These are phyloP conservation scores for Excoecaria cochinchinensis DNA, from an alignment of 345 rosid species.

Conservation along the genomic window DNA sequence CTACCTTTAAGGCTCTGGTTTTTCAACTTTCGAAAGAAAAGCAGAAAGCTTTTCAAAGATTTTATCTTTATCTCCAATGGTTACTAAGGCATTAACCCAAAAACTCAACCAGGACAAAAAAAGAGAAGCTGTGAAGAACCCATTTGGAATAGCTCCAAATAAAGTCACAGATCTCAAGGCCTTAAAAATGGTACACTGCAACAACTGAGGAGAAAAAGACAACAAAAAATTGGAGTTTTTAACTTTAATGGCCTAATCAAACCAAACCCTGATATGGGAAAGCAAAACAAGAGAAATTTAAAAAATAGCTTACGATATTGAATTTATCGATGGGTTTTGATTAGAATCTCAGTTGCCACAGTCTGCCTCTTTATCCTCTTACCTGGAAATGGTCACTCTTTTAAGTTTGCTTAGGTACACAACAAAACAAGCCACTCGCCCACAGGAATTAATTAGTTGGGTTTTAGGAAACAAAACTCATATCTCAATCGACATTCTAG, in stretches of 20 bases:
- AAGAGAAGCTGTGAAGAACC: slow-evolving; percentile 18
- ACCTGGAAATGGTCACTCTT: slow-evolving; percentile 4
- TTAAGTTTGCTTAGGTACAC: not conserved
- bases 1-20: slow-evolving; percentile 39
- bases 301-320: not conserved
- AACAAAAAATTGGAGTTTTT: slow-evolving; percentile 13
- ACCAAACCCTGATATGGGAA: slow-evolving; percentile 11
- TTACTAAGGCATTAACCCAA: not conserved
- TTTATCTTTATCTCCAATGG: slow-evolving; percentile 8
- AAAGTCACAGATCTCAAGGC: slow-evolving; percentile 33
- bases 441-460: too few relatives aligned
- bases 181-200: slow-evolving; percentile 29
- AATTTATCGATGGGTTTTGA: slow-evolving; percentile 11
- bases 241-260: not conserved
- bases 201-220: slow-evolving; percentile 24
- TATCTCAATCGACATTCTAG: too few relatives aligned
- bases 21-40: slow-evolving; percentile 28
- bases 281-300: not conserved
- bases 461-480: too few relatives aligned
- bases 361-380: slow-evolving; percentile 1
- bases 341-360: slow-evolving; percentile 16
- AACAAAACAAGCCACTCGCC: too few relatives aligned
- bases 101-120: slow-evolving; percentile 18
- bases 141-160: slow-evolving; percentile 26
- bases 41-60: slow-evolving; percentile 25